Evolutionary conservation across 441 rosid genomes (phyloP).

Genomic region (Jatropha multifida): DNA sequence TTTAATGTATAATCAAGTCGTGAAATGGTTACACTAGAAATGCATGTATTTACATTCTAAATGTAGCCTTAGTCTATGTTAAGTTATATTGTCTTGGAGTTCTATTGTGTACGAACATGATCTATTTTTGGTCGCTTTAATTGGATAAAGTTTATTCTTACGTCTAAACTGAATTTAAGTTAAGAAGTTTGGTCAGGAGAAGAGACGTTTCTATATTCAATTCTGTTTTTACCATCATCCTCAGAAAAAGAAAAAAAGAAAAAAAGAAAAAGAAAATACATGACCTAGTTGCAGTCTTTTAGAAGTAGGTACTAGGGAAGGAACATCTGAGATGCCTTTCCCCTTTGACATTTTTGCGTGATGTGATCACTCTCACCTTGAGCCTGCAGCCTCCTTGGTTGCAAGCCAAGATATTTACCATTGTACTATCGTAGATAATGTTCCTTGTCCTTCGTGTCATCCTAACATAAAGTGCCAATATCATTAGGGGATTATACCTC

Average conservation of each 20-base stretch:
- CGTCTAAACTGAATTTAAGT: background rate
- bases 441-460: background rate
- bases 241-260: background rate
- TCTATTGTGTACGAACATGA: background rate
- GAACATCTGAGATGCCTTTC: background rate
- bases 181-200: background rate
- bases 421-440: background rate
- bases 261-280: background rate
- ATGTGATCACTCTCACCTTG: background rate
- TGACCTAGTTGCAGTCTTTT: background rate
- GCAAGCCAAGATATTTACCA: background rate
- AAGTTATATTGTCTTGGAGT: background rate
- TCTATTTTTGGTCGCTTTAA: background rate
- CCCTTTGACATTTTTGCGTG: too few relatives aligned
- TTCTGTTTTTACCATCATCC: background rate
- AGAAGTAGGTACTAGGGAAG: background rate
- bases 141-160: background rate
- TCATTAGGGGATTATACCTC: background rate
- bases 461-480: background rate
- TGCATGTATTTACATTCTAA: too few relatives aligned
- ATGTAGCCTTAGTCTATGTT: background rate
- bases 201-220: background rate
- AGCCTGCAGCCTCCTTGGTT: background rate
- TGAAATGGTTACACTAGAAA: too few relatives aligned
- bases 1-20: too few relatives aligned